Evolutionary conservation across 1,139 yeast genomes (phyloP).

Genomic region (Pichia sp.): DNA sequence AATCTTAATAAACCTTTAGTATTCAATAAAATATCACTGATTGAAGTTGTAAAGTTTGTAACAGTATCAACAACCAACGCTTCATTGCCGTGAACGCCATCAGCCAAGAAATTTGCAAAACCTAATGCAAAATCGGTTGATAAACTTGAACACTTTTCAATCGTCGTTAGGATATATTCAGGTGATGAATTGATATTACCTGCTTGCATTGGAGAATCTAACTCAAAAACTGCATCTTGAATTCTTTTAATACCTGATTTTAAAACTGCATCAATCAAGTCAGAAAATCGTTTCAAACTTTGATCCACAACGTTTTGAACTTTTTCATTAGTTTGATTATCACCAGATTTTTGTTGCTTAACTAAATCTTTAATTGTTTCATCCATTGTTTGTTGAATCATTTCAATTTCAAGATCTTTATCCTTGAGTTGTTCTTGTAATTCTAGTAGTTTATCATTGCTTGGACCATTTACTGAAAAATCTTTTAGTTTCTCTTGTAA

Average conservation of each 20-base stretch:
- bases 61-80: constrained; percentile 60
- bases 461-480: constrained; percentile 17
- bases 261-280: constrained; percentile 67
- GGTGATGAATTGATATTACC: constrained; percentile 79
- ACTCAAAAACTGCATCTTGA: constrained; percentile 67
- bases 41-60: constrained; percentile 58
- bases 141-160: constrained; percentile 64
- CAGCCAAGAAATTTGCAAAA: constrained; percentile 72
- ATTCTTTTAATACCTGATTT: constrained; percentile 63
- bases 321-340: constrained; percentile 51
- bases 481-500: constrained; percentile 36
- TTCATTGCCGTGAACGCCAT: constrained; percentile 69
- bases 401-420: constrained; percentile 74
- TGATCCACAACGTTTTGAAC: constrained; percentile 48
- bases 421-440: constrained; percentile 50
- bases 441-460: constrained; percentile 22
- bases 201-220: constrained; percentile 76
- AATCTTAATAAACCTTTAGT: constrained; percentile 63
- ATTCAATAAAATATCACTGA: constrained; percentile 61
- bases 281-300: constrained; percentile 45
- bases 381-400: constrained; percentile 74
- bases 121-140: constrained; percentile 80
- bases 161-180: constrained; percentile 58
- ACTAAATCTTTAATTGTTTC: constrained; percentile 60
- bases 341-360: constrained; percentile 48